Percentiles rank a stretch among this genome's conserved stretches.
These are phyloP conservation scores for Neoscytalidium dimidiatum DNA, from an alignment of 2,329 filamentous ascomycete genomes.

Conservation along the genomic window DNA sequence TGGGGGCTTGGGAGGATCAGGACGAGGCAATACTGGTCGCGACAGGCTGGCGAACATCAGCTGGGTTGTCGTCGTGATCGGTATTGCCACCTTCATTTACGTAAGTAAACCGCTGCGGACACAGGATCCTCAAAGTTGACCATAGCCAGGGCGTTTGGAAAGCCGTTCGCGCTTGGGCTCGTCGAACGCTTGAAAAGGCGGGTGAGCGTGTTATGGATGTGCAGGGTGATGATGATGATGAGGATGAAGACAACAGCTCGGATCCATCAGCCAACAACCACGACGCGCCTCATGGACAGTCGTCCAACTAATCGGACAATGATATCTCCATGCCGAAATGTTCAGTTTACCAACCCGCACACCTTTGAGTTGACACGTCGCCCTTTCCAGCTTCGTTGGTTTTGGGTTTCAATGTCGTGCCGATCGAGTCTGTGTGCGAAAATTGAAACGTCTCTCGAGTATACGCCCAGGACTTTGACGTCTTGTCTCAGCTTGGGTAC, in stretches of 20 bases:
- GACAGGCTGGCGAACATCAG: slow-evolving; percentile 78
- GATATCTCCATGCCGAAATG: not conserved
- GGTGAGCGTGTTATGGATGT: slow-evolving; percentile 84
- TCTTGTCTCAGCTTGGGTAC: slow-evolving; percentile 17
- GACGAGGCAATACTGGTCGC: slow-evolving; percentile 65
- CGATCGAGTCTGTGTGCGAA: slow-evolving; percentile 21
- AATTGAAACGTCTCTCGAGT: slow-evolving; percentile 1
- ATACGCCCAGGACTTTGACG: slow-evolving; percentile 7
- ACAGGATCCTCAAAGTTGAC: not conserved
- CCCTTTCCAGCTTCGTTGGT: slow-evolving; percentile 6
- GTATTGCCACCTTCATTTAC: slow-evolving; percentile 75
- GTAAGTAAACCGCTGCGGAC: slow-evolving; percentile 53
- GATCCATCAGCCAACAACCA: not conserved
- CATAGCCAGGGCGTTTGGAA: slow-evolving; percentile 65
- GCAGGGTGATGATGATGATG: slow-evolving; percentile 62
- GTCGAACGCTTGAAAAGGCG: slow-evolving; percentile 71
- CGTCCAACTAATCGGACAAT: not conserved
- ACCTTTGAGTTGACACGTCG: slow-evolving; percentile 20
- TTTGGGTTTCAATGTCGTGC: slow-evolving; percentile 12
- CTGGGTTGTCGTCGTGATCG: slow-evolving; percentile 76
- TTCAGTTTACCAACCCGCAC: not conserved
- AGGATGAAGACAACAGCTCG: slow-evolving; percentile 46
- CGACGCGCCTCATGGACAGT: not conserved
- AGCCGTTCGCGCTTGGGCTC: slow-evolving; percentile 72
- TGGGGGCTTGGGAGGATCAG: slow-evolving; percentile 52